Conservation (phyloP, 805 yeast species). For the Barnettozyma wickerhamii region DNA sequence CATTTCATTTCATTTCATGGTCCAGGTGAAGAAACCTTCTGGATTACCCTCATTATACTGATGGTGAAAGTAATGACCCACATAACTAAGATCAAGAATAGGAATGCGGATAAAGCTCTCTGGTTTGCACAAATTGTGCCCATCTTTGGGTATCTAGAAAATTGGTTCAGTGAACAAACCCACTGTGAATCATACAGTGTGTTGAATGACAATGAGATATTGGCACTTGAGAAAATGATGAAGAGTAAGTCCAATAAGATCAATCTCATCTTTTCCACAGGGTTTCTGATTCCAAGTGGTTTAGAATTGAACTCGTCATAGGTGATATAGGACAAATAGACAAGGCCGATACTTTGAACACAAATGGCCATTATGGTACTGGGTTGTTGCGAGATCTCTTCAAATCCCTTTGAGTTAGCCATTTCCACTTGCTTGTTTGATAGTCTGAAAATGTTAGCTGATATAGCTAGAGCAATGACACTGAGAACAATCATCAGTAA, state of each 20-base stretch:
- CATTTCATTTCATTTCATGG: no score
- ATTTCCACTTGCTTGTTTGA: conserved; percentile 26
- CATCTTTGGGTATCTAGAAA: conserved; percentile 30
- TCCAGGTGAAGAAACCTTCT: conserved; percentile 39
- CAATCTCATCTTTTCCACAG: conserved; percentile 75
- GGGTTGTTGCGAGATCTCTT: conserved; percentile 63
- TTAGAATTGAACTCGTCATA: conserved; percentile 89
- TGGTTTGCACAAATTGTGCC: conserved; percentile 71
- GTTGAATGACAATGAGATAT: conserved; percentile 79
- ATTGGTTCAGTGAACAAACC: conserved; percentile 51
- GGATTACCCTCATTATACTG: conserved; percentile 79
- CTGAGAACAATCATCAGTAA: conserved; percentile 54
- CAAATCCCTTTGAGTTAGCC: conserved; percentile 11
- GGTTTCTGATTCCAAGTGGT: conserved; percentile 86
- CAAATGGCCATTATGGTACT: conserved; percentile 90
- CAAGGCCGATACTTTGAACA: conserved; percentile 74
- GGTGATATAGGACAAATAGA: conserved; percentile 76
- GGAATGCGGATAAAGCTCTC: conserved; percentile 69
- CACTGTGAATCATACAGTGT: conserved; percentile 76
- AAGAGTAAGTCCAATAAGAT: conserved; percentile 80
- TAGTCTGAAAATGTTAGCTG: conserved; percentile 50
- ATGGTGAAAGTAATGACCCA: conserved; percentile 88
- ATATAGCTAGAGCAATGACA: conserved; percentile 66
- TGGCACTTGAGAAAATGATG: conserved; percentile 86
- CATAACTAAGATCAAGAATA: conserved; percentile 66